Base-by-base conservation (phyloP, 805 yeast species). In the Kodamaea nitidulidarum region DNA sequence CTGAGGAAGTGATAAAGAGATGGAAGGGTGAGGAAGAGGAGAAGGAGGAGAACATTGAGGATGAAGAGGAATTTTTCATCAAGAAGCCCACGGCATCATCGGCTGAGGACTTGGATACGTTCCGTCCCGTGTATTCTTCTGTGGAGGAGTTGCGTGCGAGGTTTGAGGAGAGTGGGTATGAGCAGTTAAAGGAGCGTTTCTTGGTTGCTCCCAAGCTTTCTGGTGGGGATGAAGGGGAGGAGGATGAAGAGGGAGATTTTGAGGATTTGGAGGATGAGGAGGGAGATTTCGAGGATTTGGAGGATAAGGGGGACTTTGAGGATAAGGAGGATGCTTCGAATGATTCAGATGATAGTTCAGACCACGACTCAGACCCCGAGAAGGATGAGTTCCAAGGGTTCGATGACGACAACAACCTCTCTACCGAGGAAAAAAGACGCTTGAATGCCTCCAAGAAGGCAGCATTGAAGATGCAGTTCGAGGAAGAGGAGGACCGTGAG, bases 401-500 rank as follows among this genome's bases (percentile, higher is more conserved):
- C 22, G 58, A 54, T n/a, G 54, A 64, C 7, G 65, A 65, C 26
- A 75, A 68, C 4, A 65, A 61, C 30, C 48, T 78, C 33, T 67
- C 91, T 1, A 65, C 83, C 25, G 95, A 83, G 42, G 81, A 85
- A 55, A 82, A 80, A 58, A 79, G 98, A 58, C 80, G 77, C 38
- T 64, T 78, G 39, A 90, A 90, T 54, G 95, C 97, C 2, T 79
- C 82, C 45, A 88, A 85, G 69, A 95, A 93, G 54, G 97, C 90
- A 47, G 81, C 85, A 53, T 71, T 91, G 43, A 81, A 88, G 43
- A 71, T 86, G 52, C 97, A 93, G 57, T 88, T 93, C 55, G 98
- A 93, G 55, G 88, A 80, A 38, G 88, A 81, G 57, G 88, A 81
- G 51, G 74, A 69, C 42, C 55, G 73, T 9, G 74, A 70, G 42